Evolutionary conservation across 768 basidiomycete species (phyloP), one percentile per base, ranked within the genome.

Genomic region (Gautieria morchelliformis): DNA sequence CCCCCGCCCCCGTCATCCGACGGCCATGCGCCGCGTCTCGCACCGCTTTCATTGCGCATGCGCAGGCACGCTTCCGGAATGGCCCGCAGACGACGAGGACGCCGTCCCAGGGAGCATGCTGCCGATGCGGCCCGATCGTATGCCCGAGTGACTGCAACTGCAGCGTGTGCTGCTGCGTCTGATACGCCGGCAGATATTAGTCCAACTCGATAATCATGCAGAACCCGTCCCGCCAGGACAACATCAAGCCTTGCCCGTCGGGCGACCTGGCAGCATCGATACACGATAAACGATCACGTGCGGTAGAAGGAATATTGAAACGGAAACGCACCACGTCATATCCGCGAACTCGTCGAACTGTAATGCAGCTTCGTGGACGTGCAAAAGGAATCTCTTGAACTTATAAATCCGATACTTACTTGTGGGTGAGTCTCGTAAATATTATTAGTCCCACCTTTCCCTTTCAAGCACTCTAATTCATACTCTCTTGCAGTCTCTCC

Each of bases 321-420:
- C 5, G n/a, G n/a, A n/a, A n/a, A 75, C 89, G 42, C 64, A 97
- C 96, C 96, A 99, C 41, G 87, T 83, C 71, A 96, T 77, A 72
- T 99, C 96, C 7, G 96, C 98, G 67, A 98, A 98, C 65, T 95
- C 92, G 60, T 95, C 93, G n/a, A n/a, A n/a, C n/a, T n/a, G 68
- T 96, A 98, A 71, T 99, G 96, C 60, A 98, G 72, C 65, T 94
- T 95, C 30, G 88, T 91, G 62, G 98, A 79, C 64, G 98, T 73
- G 65, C 92, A 93, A 52, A 97, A 79, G 0, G 96, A n/a, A n/a
- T n/a, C n/a, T n/a, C n/a, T n/a, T n/a, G n/a, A n/a, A n/a, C n/a
- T n/a, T n/a, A n/a, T n/a, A n/a, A n/a, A n/a, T n/a, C n/a, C n/a
- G n/a, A n/a, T n/a, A n/a, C n/a, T n/a, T n/a, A n/a, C n/a, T n/a